phyloP scores from a whole-genome alignment of 129 eudicot species.

The Scalesia atractyloides region DNA sequence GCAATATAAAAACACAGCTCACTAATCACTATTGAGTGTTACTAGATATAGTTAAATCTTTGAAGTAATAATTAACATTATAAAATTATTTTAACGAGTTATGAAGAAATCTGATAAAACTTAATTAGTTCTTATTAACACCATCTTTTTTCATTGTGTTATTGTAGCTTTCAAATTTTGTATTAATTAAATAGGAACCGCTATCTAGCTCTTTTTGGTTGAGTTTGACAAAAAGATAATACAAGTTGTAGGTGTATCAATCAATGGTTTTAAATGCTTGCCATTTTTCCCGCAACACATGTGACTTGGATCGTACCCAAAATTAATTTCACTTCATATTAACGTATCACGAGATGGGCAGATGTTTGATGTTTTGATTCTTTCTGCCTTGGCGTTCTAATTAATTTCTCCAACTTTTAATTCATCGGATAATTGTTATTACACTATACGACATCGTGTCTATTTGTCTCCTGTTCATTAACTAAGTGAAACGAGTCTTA shows the following conservation, averaged over 20 bases:
- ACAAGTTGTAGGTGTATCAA: constrained; percentile 24
- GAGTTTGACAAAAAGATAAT: constrained; percentile 6
- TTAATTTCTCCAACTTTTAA: not conserved
- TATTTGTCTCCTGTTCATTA: not conserved
- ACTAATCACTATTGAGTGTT: too few species aligned
- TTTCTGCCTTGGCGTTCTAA: not conserved
- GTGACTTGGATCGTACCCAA: constrained; percentile 24
- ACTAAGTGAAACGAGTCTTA: not conserved
- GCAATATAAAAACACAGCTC: too few species aligned
- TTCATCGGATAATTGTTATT: not conserved
- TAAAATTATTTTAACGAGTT: too few species aligned
- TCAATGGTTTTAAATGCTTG: constrained; percentile 32
- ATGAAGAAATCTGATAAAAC: too few species aligned
- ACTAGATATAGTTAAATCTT: too few species aligned
- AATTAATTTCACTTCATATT: constrained; percentile 9
- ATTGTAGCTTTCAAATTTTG: not conserved
- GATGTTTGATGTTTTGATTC: constrained; percentile 14
- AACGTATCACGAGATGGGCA: constrained; percentile 19
- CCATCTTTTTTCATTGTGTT: not conserved
- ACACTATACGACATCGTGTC: not conserved
- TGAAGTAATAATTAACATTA: too few species aligned
- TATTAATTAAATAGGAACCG: not conserved
- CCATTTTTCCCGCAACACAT: constrained; percentile 37
- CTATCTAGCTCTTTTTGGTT: not conserved
- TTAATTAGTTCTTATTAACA: not conserved